Percentiles rank a stretch among this genome's conserved stretches.
Evolutionary conservation across 768 basidiomycete species (phyloP).

Genomic region (Lactifluus rugatus): DNA sequence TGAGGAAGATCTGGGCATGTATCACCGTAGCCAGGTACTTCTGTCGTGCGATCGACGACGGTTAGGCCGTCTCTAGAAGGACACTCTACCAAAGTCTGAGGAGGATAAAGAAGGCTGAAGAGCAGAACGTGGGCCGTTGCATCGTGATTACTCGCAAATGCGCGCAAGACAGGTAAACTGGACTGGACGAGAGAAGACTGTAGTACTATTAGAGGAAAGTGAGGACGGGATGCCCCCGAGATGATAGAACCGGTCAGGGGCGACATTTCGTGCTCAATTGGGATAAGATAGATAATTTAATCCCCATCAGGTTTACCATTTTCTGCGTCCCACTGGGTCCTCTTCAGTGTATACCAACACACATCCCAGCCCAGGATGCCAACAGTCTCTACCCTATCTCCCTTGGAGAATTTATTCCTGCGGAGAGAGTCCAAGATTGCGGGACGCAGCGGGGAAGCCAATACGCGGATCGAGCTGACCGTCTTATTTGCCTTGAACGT

Average conservation of each 20-base stretch:
- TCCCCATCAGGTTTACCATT: not conserved
- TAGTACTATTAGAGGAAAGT: conserved; percentile 41
- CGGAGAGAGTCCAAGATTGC: conserved; percentile 40
- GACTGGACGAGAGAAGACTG: conserved; percentile 55
- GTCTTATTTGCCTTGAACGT: conserved; percentile 41
- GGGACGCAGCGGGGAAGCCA: conserved; percentile 40
- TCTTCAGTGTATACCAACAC: conserved; percentile 34
- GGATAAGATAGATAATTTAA: not conserved
- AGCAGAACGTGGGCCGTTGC: conserved; percentile 30
- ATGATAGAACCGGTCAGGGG: conserved; percentile 25
- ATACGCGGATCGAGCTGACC: conserved; percentile 38
- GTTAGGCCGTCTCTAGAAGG: conserved; percentile 25
- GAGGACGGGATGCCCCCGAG: conserved; percentile 22
- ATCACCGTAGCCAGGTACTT: conserved; percentile 45
- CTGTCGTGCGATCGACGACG: conserved; percentile 40
- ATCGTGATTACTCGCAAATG: conserved; percentile 21
- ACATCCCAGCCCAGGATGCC: conserved; percentile 53
- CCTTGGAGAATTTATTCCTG: conserved; percentile 40
- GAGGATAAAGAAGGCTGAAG: conserved; percentile 51
- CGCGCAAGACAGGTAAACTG: conserved; percentile 44
- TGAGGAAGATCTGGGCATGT: conserved; percentile 27
- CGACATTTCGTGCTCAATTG: conserved; percentile 22
- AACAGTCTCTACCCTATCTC: conserved; percentile 34
- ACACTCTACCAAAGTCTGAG: conserved; percentile 34
- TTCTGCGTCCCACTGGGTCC: conserved; percentile 34